A percentile compares a stretch with the other conserved stretches of the same genome.
These are phyloP conservation scores for Cystobasidiaceae sp. DNA, from an alignment of 1,284 basidiomycete genomes.

Conservation along the genomic window DNA sequence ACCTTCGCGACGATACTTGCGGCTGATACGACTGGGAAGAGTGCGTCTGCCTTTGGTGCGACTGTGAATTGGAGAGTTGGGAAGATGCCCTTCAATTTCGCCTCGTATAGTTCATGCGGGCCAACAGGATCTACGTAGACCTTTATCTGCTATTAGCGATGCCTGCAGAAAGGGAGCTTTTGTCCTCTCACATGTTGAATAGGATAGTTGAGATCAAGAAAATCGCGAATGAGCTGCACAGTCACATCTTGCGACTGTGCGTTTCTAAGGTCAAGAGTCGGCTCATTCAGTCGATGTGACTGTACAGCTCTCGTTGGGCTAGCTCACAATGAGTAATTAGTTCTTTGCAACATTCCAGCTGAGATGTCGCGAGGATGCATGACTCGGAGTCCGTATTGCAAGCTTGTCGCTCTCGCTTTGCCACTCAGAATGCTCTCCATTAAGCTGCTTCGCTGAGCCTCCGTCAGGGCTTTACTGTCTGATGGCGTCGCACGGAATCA, in stretches of 20 bases:
- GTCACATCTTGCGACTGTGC: slow-evolving; percentile 90
- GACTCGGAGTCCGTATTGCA: slow-evolving; percentile 79
- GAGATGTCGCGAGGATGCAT: slow-evolving; percentile 89
- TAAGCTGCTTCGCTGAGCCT: slow-evolving; percentile 49
- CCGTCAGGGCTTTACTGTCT: slow-evolving; percentile 89
- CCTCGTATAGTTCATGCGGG: slow-evolving; percentile 75
- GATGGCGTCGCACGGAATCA: not conserved
- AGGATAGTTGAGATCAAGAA: slow-evolving; percentile 70
- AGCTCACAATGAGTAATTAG: slow-evolving; percentile 68
- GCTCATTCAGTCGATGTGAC: slow-evolving; percentile 1
- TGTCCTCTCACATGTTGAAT: slow-evolving; percentile 63
- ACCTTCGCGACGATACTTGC: slow-evolving; percentile 96
- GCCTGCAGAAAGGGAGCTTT: not conserved
- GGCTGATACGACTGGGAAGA: slow-evolving; percentile 94
- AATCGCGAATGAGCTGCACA: slow-evolving; percentile 74
- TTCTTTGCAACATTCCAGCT: slow-evolving; percentile 76
- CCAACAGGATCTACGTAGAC: slow-evolving; percentile 96
- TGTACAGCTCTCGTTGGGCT: not conserved
- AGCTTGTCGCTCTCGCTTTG: slow-evolving; percentile 49
- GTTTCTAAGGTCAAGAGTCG: slow-evolving; percentile 52
- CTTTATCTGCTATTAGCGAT: slow-evolving; percentile 49
- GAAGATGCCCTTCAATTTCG: slow-evolving; percentile 69
- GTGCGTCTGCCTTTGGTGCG: slow-evolving; percentile 84
- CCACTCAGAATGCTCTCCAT: slow-evolving; percentile 43
- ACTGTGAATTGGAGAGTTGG: slow-evolving; percentile 83